Percentiles rank a stretch among this genome's conserved stretches.
These are phyloP conservation scores for Phyllosticta ampelicida DNA, from an alignment of 2,329 filamentous ascomycete species.

Conservation along the genomic window DNA sequence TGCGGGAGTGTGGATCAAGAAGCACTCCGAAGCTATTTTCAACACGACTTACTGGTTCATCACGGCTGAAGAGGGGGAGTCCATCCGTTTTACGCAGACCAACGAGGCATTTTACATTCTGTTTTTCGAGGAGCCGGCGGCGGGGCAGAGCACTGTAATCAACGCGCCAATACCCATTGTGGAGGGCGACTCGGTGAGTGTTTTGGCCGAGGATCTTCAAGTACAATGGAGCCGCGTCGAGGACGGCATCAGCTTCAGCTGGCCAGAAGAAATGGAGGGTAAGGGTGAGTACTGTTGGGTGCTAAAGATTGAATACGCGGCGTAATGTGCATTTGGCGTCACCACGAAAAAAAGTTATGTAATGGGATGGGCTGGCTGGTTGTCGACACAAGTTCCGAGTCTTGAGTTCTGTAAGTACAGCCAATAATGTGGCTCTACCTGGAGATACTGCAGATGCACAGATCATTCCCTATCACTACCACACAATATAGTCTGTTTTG, in stretches of 20 bases:
- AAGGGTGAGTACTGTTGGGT: conserved; percentile 13
- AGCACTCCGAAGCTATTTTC: conserved; percentile 45
- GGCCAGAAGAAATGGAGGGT: conserved; percentile 17
- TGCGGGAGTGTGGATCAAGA: conserved; percentile 45
- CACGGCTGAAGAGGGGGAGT: conserved; percentile 31
- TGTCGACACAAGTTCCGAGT: neutral
- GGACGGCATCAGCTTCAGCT: conserved; percentile 15
- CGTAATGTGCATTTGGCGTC: neutral
- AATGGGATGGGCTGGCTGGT: neutral
- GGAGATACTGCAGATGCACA: neutral
- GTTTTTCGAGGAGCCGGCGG: conserved; percentile 31
- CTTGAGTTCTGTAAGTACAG: neutral
- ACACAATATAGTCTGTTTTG: too few relatives aligned
- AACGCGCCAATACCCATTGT: conserved; percentile 38
- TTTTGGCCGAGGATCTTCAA: conserved; percentile 26
- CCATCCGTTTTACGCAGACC: conserved; percentile 42
- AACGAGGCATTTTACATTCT: conserved; percentile 44
- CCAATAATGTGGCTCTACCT: neutral
- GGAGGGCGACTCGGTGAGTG: conserved; percentile 36
- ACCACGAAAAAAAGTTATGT: neutral
- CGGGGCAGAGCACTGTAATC: conserved; percentile 23
- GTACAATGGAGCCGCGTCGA: conserved; percentile 14
- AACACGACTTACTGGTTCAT: conserved; percentile 47
- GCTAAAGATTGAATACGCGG: conserved; percentile 13
- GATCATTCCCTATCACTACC: too few relatives aligned